Percentiles rank a stretch among this genome's conserved stretches.
Evolutionary conservation across 2,329 filamentous ascomycete species (phyloP).

Genomic region (Pyrenophora teres): DNA sequence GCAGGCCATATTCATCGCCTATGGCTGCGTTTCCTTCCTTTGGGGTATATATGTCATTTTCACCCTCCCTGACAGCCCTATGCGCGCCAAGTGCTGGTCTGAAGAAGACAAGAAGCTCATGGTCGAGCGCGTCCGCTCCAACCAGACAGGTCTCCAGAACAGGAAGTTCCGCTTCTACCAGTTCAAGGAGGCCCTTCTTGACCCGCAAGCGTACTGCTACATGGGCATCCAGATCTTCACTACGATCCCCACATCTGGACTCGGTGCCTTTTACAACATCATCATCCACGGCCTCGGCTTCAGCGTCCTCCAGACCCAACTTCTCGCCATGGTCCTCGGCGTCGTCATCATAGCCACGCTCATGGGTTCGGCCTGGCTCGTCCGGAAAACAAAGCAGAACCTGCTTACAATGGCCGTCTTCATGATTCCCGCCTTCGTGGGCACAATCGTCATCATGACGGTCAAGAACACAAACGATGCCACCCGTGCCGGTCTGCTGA

Average conservation of each 20-base stretch:
- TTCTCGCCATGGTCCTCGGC: conserved; percentile 76
- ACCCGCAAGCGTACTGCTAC: conserved; percentile 65
- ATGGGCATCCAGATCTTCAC: conserved; percentile 70
- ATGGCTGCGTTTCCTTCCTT: conserved; percentile 66
- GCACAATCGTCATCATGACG: conserved; percentile 73
- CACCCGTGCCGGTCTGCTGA: conserved; percentile 68
- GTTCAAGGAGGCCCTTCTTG: conserved; percentile 62
- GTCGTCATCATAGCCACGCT: conserved; percentile 74
- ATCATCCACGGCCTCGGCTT: conserved; percentile 74
- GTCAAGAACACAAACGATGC: conserved; percentile 62
- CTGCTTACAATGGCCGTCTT: conserved; percentile 68
- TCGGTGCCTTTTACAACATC: conserved; percentile 75
- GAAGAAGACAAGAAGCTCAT: conserved; percentile 67
- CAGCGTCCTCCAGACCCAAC: conserved; percentile 67
- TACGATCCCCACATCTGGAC: conserved; percentile 72
- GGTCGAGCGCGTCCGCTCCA: conserved; percentile 53
- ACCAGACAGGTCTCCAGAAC: conserved; percentile 55
- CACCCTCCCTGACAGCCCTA: conserved; percentile 63
- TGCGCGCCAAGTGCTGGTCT: conserved; percentile 71
- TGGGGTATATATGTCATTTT: conserved; percentile 64
- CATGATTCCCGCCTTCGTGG: conserved; percentile 70
- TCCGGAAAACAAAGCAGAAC: conserved; percentile 72
- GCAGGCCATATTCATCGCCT: conserved; percentile 71
- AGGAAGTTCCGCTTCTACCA: conserved; percentile 59
- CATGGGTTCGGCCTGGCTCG: conserved; percentile 68